Percentiles rank a stretch among this genome's conserved stretches.
These are phyloP conservation scores for Aspergillus jensenii DNA, from an alignment of 2,329 filamentous ascomycete species.

Conservation along the genomic window DNA sequence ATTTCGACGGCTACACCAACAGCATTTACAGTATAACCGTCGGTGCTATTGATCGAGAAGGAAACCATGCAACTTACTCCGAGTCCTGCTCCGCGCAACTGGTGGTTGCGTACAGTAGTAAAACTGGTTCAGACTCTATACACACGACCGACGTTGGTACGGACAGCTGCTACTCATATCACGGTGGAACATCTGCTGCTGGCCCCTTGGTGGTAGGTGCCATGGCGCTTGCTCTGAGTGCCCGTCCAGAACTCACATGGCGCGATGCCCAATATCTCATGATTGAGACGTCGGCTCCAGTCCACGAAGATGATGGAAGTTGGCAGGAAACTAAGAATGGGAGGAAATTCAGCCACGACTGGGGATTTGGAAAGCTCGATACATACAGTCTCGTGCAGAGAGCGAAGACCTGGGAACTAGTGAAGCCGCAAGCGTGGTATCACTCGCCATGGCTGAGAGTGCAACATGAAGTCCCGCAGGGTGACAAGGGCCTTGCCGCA, in stretches of 20 bases:
- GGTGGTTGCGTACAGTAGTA: constrained; percentile 95
- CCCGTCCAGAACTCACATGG: constrained; percentile 86
- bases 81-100: constrained; percentile 94
- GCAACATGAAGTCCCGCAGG: constrained; percentile 80
- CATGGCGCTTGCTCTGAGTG: constrained; percentile 81
- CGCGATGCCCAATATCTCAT: constrained; percentile 91
- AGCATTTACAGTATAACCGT: constrained; percentile 99
- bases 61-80: constrained; percentile 91
- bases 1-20: constrained; percentile 99
- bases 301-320: constrained; percentile 70
- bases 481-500: constrained; percentile 73
- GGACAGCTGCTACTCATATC: constrained; percentile 74
- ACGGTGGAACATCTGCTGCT: constrained; percentile 93
- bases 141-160: constrained; percentile 93
- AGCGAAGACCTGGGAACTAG: constrained; percentile 79
- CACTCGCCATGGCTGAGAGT: constrained; percentile 94
- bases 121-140: constrained; percentile 74
- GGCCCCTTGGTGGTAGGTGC: constrained; percentile 91
- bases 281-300: constrained; percentile 76
- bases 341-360: constrained; percentile 89
- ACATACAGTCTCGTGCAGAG: constrained; percentile 79
- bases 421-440: constrained; percentile 95
- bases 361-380: constrained; percentile 94
- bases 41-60: constrained; percentile 83
- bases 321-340: constrained; percentile 82